A percentile compares a stretch with the other conserved stretches of the same genome.
Conservation (phyloP, 1,284 basidiomycete species). For the Hypsizygus ulmarius region DNA sequence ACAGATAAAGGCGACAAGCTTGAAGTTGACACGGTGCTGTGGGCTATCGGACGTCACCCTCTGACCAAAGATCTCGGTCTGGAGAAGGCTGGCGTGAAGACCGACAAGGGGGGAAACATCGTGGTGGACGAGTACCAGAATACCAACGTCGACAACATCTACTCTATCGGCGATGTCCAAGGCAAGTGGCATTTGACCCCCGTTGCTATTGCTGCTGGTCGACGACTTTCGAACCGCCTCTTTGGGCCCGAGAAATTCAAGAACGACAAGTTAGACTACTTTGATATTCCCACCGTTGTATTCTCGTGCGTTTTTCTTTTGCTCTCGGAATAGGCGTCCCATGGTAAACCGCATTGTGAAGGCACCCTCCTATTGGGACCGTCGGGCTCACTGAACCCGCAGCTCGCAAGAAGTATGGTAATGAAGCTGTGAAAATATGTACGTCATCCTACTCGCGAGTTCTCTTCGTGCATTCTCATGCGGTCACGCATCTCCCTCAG, state of each 20-base stretch:
- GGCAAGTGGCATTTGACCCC: constrained; percentile 94
- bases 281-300: constrained; percentile 91
- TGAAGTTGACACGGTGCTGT: constrained; percentile 87
- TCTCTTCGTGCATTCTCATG: not conserved
- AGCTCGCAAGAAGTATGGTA: constrained; percentile 85
- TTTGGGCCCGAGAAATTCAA: constrained; percentile 86
- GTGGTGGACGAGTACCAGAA: constrained; percentile 92
- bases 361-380: constrained; percentile 90
- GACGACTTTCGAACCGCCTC: constrained; percentile 85
- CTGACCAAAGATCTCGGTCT: constrained; percentile 80
- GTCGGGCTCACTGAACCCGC: constrained; percentile 91
- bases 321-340: constrained; percentile 31
- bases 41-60: constrained; percentile 92
- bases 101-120: constrained; percentile 79
- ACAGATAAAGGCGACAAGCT: constrained; percentile 71
- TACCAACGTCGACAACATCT: constrained; percentile 71
- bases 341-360: constrained; percentile 27
- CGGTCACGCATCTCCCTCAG: too few relatives aligned
- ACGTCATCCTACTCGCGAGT: constrained; percentile 29
- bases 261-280: constrained; percentile 86
- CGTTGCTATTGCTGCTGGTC: constrained; percentile 97
- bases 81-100: constrained; percentile 75
- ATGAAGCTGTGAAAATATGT: constrained; percentile 85
- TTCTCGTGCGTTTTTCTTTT: constrained; percentile 72
- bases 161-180: constrained; percentile 88